phyloP scores from a whole-genome alignment of 2,329 filamentous ascomycete species.

The Colletotrichum musae region DNA sequence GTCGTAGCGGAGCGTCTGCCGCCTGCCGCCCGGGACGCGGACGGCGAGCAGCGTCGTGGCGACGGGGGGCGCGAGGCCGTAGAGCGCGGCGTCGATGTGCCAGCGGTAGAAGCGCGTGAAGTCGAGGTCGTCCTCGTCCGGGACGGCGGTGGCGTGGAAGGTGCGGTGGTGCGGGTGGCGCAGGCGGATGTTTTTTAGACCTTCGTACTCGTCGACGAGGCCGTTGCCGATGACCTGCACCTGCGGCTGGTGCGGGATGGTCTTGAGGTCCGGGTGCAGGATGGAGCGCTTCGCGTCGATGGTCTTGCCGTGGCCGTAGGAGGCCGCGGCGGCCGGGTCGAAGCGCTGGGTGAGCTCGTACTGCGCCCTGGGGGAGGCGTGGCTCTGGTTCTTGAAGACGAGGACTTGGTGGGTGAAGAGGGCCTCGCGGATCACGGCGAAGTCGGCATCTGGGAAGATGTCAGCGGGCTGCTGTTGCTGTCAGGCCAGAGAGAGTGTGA shows the following conservation, averaged over 20 bases:
- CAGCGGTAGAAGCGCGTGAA: constrained; percentile 78
- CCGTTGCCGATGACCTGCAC: constrained; percentile 85
- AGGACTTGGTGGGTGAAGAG: constrained; percentile 79
- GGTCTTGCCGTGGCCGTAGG: constrained; percentile 84
- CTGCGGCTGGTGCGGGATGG: constrained; percentile 83
- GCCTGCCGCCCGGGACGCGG: constrained; percentile 76
- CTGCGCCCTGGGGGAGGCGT: constrained; percentile 78
- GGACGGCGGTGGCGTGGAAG: constrained; percentile 78
- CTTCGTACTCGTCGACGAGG: constrained; percentile 77
- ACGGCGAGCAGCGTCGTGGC: constrained; percentile 82
- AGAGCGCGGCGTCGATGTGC: constrained; percentile 86
- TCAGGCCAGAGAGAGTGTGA: constrained; percentile 15
- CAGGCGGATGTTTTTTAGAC: constrained; percentile 76
- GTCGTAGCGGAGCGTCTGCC: constrained; percentile 80
- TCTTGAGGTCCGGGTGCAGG: constrained; percentile 85
- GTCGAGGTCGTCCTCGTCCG: constrained; percentile 64
- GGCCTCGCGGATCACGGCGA: constrained; percentile 73
- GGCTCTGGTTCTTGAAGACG: constrained; percentile 77
- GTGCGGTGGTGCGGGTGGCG: constrained; percentile 84
- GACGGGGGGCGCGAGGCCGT: constrained; percentile 80
- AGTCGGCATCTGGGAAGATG: constrained; percentile 70
- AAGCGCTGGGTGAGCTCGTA: constrained; percentile 82
- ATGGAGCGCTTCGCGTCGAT: constrained; percentile 75
- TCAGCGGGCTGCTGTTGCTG: neutral
- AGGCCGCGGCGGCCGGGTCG: constrained; percentile 73